A percentile compares a stretch with the other conserved stretches of the same genome.
These are phyloP conservation scores for Polychaeton citri DNA, from an alignment of 2,329 filamentous ascomycete species.

Conservation along the genomic window DNA sequence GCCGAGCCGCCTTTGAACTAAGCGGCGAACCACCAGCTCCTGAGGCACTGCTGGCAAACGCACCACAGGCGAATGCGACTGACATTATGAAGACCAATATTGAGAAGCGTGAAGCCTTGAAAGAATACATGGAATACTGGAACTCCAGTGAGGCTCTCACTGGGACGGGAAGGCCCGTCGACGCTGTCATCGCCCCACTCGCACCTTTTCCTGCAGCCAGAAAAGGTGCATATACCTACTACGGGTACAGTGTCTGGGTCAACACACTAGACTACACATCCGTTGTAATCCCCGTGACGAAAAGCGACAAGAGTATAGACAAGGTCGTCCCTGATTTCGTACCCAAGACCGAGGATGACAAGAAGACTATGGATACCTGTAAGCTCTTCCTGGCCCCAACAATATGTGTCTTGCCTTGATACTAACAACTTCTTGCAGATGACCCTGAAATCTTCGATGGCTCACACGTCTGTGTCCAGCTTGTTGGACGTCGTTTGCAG, in stretches of 20 bases:
- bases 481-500: slow-evolving; percentile 22
- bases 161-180: slow-evolving; percentile 35
- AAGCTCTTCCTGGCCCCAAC: slow-evolving; percentile 12
- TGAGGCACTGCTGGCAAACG: slow-evolving; percentile 28
- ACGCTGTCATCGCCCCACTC: slow-evolving; percentile 40
- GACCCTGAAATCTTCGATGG: slow-evolving; percentile 25
- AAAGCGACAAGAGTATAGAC: slow-evolving; percentile 39
- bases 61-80: slow-evolving; percentile 25
- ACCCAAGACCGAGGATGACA: slow-evolving; percentile 26
- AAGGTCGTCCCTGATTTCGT: slow-evolving; percentile 22
- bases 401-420: background rate
- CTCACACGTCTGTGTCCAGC: slow-evolving; percentile 23
- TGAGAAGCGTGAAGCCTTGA: slow-evolving; percentile 41
- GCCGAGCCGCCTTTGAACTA: slow-evolving; percentile 36
- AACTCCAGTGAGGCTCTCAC: slow-evolving; percentile 40
- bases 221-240: slow-evolving; percentile 34
- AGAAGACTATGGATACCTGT: slow-evolving; percentile 28
- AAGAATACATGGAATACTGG: slow-evolving; percentile 51
- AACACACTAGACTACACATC: slow-evolving; percentile 46
- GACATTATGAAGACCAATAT: slow-evolving; percentile 38
- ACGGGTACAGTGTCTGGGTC: slow-evolving; percentile 32
- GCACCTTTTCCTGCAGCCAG: slow-evolving; percentile 38
- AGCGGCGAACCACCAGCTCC: slow-evolving; percentile 42
- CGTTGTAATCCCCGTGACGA: slow-evolving; percentile 43
- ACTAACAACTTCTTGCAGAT: slow-evolving; percentile 13